phyloP scores from a whole-genome alignment of 129 eudicot genomes.

The Centella asiatica region DNA sequence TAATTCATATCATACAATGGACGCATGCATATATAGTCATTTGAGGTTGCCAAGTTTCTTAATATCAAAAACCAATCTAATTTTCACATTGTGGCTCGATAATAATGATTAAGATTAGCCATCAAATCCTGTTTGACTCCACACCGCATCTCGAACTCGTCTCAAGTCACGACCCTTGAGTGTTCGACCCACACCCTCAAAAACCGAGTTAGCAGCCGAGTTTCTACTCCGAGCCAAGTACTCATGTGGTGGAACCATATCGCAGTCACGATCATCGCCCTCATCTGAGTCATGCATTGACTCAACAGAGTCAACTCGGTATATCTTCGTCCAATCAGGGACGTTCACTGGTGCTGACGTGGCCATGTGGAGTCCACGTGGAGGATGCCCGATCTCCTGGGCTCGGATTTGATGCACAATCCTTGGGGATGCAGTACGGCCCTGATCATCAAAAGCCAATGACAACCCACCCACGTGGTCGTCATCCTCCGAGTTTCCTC shows the following conservation, averaged over 20 bases:
- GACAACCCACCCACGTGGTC: slow-evolving; percentile 62
- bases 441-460: slow-evolving; percentile 48
- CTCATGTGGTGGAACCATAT: slow-evolving; percentile 77
- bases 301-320: slow-evolving; percentile 79
- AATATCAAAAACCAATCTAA: neutral
- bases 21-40: neutral
- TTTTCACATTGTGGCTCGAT: too few relatives aligned
- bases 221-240: slow-evolving; percentile 68
- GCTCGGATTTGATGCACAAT: slow-evolving; percentile 63
- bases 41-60: too few relatives aligned
- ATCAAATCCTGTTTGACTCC: slow-evolving; percentile 96
- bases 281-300: slow-evolving; percentile 71
- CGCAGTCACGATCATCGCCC: slow-evolving; percentile 39
- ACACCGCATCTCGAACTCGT: slow-evolving; percentile 90
- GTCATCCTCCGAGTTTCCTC: neutral
- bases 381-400: slow-evolving; percentile 25
- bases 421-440: slow-evolving; percentile 25
- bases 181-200: slow-evolving; percentile 84
- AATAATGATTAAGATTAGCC: too few relatives aligned
- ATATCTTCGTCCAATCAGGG: slow-evolving; percentile 84
- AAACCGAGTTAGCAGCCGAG: slow-evolving; percentile 61
- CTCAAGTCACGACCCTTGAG: slow-evolving; percentile 97
- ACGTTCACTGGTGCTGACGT: slow-evolving; percentile 80
- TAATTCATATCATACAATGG: neutral
- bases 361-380: slow-evolving; percentile 61